Conservation (phyloP, 2,329 filamentous ascomycete genomes). For the Xylaria digitata region DNA sequence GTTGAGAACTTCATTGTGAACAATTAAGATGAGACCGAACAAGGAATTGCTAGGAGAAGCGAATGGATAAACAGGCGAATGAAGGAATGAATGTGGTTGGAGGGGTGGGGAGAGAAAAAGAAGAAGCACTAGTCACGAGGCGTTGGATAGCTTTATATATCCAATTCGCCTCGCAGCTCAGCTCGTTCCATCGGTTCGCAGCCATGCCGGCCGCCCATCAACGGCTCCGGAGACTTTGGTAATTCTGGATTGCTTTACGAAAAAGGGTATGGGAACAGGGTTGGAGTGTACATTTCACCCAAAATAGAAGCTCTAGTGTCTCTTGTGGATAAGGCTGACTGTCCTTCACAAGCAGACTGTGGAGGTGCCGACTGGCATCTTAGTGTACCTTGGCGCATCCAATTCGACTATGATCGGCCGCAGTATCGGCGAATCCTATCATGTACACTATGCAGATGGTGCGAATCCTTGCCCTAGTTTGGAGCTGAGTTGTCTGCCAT, state of each 20-base stretch:
- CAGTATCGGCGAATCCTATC: conserved; percentile 18
- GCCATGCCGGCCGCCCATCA: conserved; percentile 11
- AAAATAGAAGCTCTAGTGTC: conserved; percentile 34
- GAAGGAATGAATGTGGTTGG: conserved; percentile 32
- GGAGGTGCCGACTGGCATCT: conserved; percentile 23
- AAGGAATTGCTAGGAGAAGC: conserved; percentile 12
- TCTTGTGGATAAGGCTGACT: conserved; percentile 36
- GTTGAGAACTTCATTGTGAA: conserved; percentile 40
- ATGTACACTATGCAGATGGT: conserved; percentile 3
- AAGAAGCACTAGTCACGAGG: conserved; percentile 2
- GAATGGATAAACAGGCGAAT: conserved; percentile 5
- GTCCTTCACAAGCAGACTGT: conserved; percentile 17
- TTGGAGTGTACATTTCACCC: conserved; percentile 13
- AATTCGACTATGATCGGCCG: conserved; percentile 19
- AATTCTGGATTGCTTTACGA: conserved; percentile 22
- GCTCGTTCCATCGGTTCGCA: conserved; percentile 1
- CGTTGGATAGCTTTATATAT: conserved; percentile 33
- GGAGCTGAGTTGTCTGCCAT: conserved; percentile 22
- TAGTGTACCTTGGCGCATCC: conserved; percentile 30
- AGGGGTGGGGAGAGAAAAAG: conserved; percentile 29
- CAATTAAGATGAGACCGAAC: conserved; percentile 2
- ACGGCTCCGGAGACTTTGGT: conserved; percentile 5
- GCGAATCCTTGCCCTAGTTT: conserved; percentile 19
- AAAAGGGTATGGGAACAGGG: conserved; percentile 20
- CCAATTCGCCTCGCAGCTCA: conserved; percentile 23